Evolutionary conservation across 331 rosid species (phyloP).

Genomic region (Pyrus hybrid): DNA sequence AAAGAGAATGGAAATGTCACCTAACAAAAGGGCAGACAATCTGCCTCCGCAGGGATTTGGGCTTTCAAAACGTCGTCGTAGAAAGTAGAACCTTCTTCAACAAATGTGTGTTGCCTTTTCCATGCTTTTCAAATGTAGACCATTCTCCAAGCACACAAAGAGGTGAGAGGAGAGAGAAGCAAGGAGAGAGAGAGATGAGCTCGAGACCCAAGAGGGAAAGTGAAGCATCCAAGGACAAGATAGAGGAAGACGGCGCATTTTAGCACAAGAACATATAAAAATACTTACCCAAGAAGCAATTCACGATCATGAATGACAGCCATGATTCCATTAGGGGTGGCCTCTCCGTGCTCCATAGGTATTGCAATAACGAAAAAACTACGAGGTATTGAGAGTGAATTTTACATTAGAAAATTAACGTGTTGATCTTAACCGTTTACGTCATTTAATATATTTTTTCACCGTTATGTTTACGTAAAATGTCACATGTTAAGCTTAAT

Average conservation of each 20-base stretch:
- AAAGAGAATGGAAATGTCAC: too few relatives aligned
- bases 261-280: slow-evolving; percentile 1
- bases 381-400: too few relatives aligned
- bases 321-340: too few relatives aligned
- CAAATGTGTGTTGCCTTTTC: not conserved
- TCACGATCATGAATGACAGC: too few relatives aligned
- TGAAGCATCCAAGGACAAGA: slow-evolving; percentile 16
- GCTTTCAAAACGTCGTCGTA: not conserved
- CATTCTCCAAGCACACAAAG: not conserved
- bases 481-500: too few relatives aligned
- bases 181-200: not conserved
- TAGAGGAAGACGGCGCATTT: not conserved
- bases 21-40: too few relatives aligned
- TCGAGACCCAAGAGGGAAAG: not conserved
- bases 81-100: not conserved
- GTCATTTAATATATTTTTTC: too few relatives aligned
- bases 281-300: not conserved
- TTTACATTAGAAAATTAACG: too few relatives aligned
- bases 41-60: not conserved
- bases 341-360: too few relatives aligned
- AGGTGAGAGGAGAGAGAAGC: not conserved
- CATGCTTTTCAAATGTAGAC: not conserved
- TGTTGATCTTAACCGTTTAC: accelerated
- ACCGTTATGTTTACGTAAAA: accelerated
- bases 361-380: too few relatives aligned